phyloP scores from a whole-genome alignment of 1,284 basidiomycete species.

The Neolentinus lepideus region DNA sequence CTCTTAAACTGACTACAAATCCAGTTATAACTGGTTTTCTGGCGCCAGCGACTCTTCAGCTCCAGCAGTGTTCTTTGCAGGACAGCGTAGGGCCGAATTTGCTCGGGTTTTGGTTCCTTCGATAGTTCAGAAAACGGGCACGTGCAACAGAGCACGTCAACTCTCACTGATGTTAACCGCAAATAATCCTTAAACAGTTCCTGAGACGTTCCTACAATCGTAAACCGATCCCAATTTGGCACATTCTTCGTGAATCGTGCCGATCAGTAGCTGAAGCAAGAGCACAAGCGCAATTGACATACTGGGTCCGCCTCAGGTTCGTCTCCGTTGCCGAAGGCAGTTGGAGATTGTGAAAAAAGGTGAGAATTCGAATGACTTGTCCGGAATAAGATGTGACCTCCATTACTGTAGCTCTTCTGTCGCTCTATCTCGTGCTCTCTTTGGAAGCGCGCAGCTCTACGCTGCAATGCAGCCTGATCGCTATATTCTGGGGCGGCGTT shows the following conservation, averaged over 20 bases:
- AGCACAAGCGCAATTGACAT: constrained; percentile 18
- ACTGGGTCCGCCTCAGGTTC: constrained; percentile 69
- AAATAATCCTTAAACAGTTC: constrained; percentile 96
- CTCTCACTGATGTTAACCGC: constrained; percentile 82
- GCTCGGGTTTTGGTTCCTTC: constrained; percentile 91
- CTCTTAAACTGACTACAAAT: constrained; percentile 99
- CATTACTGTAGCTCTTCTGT: constrained; percentile 37
- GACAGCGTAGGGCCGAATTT: constrained; percentile 85
- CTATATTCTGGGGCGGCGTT: constrained; percentile 41
- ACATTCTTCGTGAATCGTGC: constrained; percentile 60
- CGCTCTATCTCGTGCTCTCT: constrained; percentile 78
- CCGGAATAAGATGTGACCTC: constrained; percentile 32
- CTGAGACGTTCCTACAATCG: constrained; percentile 87
- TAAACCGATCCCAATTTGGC: constrained; percentile 93
- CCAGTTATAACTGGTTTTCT: constrained; percentile 84
- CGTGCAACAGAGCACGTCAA: constrained; percentile 1
- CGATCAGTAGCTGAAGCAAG: constrained; percentile 6
- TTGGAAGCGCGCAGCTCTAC: constrained; percentile 71
- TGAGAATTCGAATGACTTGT: constrained; percentile 43
- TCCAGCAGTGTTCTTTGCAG: constrained; percentile 83
- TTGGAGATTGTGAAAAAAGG: constrained; percentile 43
- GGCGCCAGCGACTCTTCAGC: constrained; percentile 86
- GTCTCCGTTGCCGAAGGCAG: constrained; percentile 39
- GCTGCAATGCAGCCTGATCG: constrained; percentile 60
- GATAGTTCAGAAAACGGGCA: constrained; percentile 5